Evolutionary conservation across 73 alveolate species (phyloP).

Genomic region (Blepharisma stoltei): DNA sequence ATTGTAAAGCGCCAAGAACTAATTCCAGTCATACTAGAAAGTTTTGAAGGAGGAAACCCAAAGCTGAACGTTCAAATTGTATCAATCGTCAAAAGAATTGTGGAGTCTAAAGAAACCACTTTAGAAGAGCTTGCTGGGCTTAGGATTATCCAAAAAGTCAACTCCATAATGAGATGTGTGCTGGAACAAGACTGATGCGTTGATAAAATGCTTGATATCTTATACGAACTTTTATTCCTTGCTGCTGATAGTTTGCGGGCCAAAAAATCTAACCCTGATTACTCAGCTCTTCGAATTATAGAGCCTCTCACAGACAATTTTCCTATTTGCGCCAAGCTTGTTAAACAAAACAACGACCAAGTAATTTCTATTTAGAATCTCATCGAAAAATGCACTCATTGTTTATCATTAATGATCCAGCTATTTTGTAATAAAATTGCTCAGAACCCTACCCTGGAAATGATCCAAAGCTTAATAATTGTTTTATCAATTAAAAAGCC

Average conservation of each 20-base stretch:
- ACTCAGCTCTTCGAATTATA: background rate
- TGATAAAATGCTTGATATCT: slow-evolving; percentile 56
- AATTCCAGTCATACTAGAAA: slow-evolving; percentile 37
- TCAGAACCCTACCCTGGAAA: slow-evolving; percentile 12
- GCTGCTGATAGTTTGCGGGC: slow-evolving; percentile 19
- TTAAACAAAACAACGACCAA: slow-evolving; percentile 35
- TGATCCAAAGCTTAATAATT: slow-evolving; percentile 41
- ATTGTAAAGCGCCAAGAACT: slow-evolving; percentile 40
- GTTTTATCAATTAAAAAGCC: slow-evolving; percentile 40
- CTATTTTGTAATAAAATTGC: slow-evolving; percentile 41
- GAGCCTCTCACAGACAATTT: slow-evolving; percentile 53
- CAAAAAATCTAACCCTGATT: slow-evolving; percentile 19
- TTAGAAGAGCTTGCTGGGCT: slow-evolving; percentile 36
- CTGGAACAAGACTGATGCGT: slow-evolving; percentile 66
- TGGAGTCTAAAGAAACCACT: slow-evolving; percentile 50
- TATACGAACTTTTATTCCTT: slow-evolving; percentile 39
- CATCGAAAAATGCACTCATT: slow-evolving; percentile 54
- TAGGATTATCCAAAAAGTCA: slow-evolving; percentile 45
- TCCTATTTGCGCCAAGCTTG: slow-evolving; percentile 44
- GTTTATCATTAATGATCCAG: slow-evolving; percentile 50
- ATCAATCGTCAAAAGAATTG: slow-evolving; percentile 43
- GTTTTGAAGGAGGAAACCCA: slow-evolving; percentile 55
- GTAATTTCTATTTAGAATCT: slow-evolving; percentile 29
- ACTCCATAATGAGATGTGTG: slow-evolving; percentile 43
- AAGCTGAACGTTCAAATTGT: slow-evolving; percentile 61